phyloP scores from a whole-genome alignment of 768 basidiomycete species.

The Gymnopilus dilepis region DNA sequence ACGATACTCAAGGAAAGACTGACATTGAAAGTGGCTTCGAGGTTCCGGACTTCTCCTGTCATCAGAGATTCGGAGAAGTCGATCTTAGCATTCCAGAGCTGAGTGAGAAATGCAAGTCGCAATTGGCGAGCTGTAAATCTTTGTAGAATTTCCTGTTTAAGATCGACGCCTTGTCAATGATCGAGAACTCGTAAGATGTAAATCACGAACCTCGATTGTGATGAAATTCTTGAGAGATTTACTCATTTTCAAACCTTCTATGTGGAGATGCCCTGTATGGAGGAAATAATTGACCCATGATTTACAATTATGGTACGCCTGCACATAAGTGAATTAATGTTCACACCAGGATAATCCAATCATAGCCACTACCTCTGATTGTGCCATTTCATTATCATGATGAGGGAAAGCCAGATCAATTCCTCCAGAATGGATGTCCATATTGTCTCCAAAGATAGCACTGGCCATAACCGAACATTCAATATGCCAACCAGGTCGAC shows the following conservation, averaged over 20 bases:
- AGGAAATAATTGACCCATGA: conserved; percentile 99
- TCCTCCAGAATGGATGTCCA: conserved; percentile 99
- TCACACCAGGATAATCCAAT: neutral
- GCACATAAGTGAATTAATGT: conserved; percentile 14
- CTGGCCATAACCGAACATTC: conserved; percentile 99
- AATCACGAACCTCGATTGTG: conserved; percentile 79
- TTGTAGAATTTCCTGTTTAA: conserved; percentile 77
- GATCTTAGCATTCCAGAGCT: conserved; percentile 90
- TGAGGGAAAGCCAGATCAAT: conserved; percentile 98
- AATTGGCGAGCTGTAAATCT: conserved; percentile 87
- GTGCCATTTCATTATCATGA: conserved; percentile 98
- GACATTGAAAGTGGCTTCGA: conserved; percentile 88
- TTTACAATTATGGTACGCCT: conserved; percentile 92
- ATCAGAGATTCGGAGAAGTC: conserved; percentile 93
- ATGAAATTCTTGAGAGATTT: conserved; percentile 99
- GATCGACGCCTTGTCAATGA: neutral
- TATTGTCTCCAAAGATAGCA: conserved; percentile 84
- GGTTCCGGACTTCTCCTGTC: conserved; percentile 85
- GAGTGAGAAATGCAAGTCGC: conserved; percentile 88
- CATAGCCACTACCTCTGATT: conserved; percentile 73
- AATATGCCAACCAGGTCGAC: conserved; percentile 99
- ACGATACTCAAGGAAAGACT: conserved; percentile 29
- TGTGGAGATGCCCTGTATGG: conserved; percentile 97
- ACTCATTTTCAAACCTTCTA: conserved; percentile 99
- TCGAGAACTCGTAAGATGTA: neutral